Evolutionary conservation across 208 protist genomes (phyloP).

Genomic region (Acanthamoeba healyi): DNA sequence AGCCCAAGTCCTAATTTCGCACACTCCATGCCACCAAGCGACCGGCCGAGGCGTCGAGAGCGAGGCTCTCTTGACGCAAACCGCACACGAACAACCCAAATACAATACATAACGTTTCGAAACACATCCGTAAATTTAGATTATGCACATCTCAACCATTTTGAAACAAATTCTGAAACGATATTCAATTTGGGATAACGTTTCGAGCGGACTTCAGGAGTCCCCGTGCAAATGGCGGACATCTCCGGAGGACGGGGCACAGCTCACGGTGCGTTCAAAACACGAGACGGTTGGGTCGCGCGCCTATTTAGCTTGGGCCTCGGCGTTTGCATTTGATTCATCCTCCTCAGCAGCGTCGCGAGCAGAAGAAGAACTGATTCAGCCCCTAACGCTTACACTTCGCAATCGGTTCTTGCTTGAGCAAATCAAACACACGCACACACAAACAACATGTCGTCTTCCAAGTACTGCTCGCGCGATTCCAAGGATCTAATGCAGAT

Average conservation of each 20-base stretch:
- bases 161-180: not conserved
- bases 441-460: constrained; percentile 21
- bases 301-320: not conserved
- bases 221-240: not conserved
- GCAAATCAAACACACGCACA: not conserved
- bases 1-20: constrained; percentile 11
- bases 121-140: no score
- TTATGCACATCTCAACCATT: no score
- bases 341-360: not conserved
- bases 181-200: not conserved
- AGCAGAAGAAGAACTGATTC: not conserved
- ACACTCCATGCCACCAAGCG: no score
- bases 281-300: no score
- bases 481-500: constrained; percentile 46
- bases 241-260: not conserved
- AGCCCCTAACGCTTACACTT: not conserved
- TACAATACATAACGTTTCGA: no score
- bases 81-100: no score
- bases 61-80: no score
- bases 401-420: not conserved
- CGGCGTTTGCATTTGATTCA: not conserved
- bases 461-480: constrained; percentile 58
- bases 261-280: constrained; percentile 11
- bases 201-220: constrained; percentile 7
- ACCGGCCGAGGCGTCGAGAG: no score